Percentiles rank a stretch among this genome's conserved stretches.
Evolutionary conservation across 768 basidiomycete genomes (phyloP).

Genomic region (Ramaria sp.): DNA sequence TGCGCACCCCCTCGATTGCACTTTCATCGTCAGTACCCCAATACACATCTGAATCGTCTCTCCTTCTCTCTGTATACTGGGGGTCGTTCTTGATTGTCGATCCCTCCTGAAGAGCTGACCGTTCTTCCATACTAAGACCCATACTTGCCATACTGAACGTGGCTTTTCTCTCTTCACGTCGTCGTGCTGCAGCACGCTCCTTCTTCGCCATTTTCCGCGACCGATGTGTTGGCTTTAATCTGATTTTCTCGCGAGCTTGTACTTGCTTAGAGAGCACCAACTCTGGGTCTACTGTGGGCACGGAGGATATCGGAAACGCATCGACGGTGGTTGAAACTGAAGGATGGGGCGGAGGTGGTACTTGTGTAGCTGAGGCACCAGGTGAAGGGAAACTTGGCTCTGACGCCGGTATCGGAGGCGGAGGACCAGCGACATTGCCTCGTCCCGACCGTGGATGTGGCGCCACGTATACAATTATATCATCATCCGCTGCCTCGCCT

Average conservation of each 20-base stretch:
- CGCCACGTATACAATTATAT: conserved; percentile 68
- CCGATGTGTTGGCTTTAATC: conserved; percentile 15
- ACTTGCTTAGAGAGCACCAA: background rate
- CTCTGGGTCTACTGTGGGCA: background rate
- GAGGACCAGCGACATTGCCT: background rate
- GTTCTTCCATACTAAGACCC: conserved; percentile 45
- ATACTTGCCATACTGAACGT: conserved; percentile 18
- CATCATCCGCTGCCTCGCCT: conserved; percentile 37
- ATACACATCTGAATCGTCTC: conserved; percentile 58
- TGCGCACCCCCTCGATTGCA: conserved; percentile 25
- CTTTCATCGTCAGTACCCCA: conserved; percentile 42
- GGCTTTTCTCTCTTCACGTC: conserved; percentile 17
- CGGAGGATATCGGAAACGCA: conserved; percentile 20
- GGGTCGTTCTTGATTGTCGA: conserved; percentile 25
- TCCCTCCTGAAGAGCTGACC: conserved; percentile 31
- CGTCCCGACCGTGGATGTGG: conserved; percentile 46
- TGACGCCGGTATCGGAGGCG: background rate
- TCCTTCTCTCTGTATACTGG: conserved; percentile 39
- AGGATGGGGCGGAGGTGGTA: conserved; percentile 11
- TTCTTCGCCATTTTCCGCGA: conserved; percentile 15
- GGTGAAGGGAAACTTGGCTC: background rate
- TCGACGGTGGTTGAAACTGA: conserved; percentile 9
- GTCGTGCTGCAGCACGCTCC: conserved; percentile 5
- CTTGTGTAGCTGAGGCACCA: conserved; percentile 8
- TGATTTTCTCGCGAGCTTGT: background rate